phyloP scores from a whole-genome alignment of 371 early-diverging fungal species.

The Syncephalastrum racemosum region DNA sequence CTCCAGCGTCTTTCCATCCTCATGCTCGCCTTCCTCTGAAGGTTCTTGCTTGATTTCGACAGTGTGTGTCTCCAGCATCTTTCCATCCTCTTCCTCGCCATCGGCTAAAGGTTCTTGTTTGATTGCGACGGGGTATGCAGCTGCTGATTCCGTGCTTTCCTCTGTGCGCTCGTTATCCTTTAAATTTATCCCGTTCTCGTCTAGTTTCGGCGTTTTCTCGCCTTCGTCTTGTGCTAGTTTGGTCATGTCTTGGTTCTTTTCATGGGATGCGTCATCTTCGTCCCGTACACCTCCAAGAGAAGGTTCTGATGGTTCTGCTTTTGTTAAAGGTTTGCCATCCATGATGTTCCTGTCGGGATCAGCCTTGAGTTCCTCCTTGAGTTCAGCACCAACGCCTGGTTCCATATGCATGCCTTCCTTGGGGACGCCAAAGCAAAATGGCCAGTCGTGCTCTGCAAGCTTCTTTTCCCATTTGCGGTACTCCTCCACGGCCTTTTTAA shows the following conservation, averaged over 20 bases:
- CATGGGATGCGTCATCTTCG: too few relatives aligned
- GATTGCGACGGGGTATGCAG: conserved; percentile 25
- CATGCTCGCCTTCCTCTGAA: neutral
- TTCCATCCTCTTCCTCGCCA: neutral
- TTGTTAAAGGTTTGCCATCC: neutral
- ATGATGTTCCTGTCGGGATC: conserved; percentile 1
- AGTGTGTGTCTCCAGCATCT: neutral
- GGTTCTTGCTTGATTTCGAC: conserved; percentile 25
- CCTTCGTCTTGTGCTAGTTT: too few relatives aligned
- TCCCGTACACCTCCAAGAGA: too few relatives aligned
- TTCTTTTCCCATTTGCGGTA: conserved; percentile 76
- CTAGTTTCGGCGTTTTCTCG: too few relatives aligned
- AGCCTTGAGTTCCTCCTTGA: conserved; percentile 8
- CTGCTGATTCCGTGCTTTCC: too few relatives aligned
- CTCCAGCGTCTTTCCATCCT: neutral
- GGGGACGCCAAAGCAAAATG: conserved; percentile 68
- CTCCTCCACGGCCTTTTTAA: conserved; percentile 66
- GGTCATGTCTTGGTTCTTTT: too few relatives aligned
- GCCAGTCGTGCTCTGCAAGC: conserved; percentile 75
- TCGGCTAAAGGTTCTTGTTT: neutral
- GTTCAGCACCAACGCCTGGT: conserved; percentile 7
- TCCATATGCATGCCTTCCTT: conserved; percentile 25
- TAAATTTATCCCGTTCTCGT: too few relatives aligned
- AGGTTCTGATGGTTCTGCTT: too few relatives aligned
- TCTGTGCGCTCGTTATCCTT: too few relatives aligned